Evolutionary conservation across 768 basidiomycete genomes (phyloP).

Genomic region (Suillus brevipes): DNA sequence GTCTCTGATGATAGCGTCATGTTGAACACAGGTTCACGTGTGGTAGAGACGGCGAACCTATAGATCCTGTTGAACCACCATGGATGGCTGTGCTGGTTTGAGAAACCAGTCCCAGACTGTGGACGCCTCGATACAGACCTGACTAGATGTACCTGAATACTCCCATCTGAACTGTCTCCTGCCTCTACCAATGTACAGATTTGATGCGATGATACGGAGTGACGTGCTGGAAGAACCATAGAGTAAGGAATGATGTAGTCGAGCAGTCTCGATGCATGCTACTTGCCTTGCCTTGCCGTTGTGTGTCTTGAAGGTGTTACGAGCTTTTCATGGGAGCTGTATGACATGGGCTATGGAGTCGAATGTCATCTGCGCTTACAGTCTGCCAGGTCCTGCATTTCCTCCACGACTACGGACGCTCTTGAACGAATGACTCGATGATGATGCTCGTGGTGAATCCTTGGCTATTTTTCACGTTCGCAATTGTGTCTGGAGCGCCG

Average conservation of each 20-base stretch:
- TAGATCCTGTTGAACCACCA: no score
- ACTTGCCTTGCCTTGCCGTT: constrained; percentile 28
- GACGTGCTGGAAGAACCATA: constrained; percentile 40
- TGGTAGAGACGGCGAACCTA: no score
- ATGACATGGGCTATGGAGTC: background rate
- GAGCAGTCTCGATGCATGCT: background rate
- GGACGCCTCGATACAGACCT: no score
- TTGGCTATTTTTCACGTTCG: no score
- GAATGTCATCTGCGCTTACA: constrained; percentile 2
- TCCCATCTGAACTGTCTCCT: no score
- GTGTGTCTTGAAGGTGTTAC: constrained; percentile 24
- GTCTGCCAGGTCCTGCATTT: constrained; percentile 8
- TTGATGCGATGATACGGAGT: constrained; percentile 58
- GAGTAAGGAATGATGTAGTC: background rate
- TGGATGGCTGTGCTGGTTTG: no score
- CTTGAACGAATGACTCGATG: background rate
- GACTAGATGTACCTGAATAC: no score
- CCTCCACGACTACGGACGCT: background rate
- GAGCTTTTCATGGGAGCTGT: constrained; percentile 2
- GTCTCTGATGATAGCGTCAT: no score
- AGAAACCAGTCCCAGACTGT: no score
- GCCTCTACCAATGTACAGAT: constrained; percentile 54
- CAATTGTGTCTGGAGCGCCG: no score
- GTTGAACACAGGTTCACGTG: no score
- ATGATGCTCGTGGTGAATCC: no score